A percentile compares a stretch with the other conserved stretches of the same genome.
Conservation (phyloP, 2,329 filamentous ascomycete species). For the Aspergillus sp. region DNA sequence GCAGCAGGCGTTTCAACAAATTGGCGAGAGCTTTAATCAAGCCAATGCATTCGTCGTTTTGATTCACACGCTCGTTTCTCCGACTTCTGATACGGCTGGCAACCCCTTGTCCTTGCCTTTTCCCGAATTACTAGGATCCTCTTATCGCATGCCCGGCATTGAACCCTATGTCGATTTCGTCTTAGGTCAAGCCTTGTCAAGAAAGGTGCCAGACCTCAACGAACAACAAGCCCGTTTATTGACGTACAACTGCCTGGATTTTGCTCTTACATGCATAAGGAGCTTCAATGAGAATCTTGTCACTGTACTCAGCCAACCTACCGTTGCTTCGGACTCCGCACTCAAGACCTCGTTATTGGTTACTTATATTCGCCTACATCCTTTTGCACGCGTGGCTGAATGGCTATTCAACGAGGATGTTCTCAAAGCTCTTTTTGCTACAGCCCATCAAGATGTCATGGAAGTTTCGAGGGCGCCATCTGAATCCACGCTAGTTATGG, state of each 20-base stretch:
- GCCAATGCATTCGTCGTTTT: slow-evolving; percentile 75
- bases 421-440: slow-evolving; percentile 66
- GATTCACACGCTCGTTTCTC: slow-evolving; percentile 62
- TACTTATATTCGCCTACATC: slow-evolving; percentile 77
- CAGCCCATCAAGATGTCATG: slow-evolving; percentile 65
- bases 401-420: slow-evolving; percentile 96
- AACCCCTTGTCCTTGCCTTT: slow-evolving; percentile 75
- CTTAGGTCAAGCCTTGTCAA: slow-evolving; percentile 66
- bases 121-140: slow-evolving; percentile 71
- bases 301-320: slow-evolving; percentile 71
- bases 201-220: slow-evolving; percentile 59
- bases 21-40: slow-evolving; percentile 74
- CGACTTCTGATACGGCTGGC: slow-evolving; percentile 38
- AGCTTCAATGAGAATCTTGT: slow-evolving; percentile 95
- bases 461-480: slow-evolving; percentile 64
- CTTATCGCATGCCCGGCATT: slow-evolving; percentile 73
- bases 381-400: slow-evolving; percentile 91
- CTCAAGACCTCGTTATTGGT: slow-evolving; percentile 68
- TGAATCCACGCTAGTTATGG: slow-evolving; percentile 72
- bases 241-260: slow-evolving; percentile 72
- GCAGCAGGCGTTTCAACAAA: slow-evolving; percentile 62
- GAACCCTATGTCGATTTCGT: slow-evolving; percentile 91
- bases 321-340: slow-evolving; percentile 63
- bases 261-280: slow-evolving; percentile 67
- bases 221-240: slow-evolving; percentile 63